Evolutionary conservation across 768 basidiomycete genomes (phyloP).

Genomic region (Mycena chlorophos): DNA sequence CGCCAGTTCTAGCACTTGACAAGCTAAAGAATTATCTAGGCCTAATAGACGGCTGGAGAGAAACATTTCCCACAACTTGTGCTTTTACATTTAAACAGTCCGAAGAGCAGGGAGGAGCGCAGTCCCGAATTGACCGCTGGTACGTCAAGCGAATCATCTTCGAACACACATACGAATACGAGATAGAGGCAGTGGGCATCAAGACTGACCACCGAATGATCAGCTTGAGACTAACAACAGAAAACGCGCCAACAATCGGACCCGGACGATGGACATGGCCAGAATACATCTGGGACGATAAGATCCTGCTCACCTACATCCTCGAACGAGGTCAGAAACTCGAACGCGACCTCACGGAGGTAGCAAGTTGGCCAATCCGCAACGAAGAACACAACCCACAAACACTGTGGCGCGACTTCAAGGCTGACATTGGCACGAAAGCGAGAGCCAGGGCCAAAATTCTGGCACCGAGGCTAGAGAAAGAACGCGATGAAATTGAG

Average conservation of each 20-base stretch:
- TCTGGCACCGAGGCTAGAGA: not conserved
- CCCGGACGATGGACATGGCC: conserved; percentile 35
- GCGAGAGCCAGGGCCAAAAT: not conserved
- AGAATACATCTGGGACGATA: conserved; percentile 21
- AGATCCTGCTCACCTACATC: not conserved
- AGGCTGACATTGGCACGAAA: not conserved
- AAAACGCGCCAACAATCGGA: conserved; percentile 28
- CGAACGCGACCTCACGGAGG: not conserved
- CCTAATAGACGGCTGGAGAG: conserved; percentile 36
- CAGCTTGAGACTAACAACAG: conserved; percentile 20
- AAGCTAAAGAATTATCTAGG: conserved; percentile 20
- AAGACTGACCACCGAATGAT: conserved; percentile 34
- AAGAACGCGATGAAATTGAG: not conserved
- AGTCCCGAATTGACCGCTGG: conserved; percentile 38
- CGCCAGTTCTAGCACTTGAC: conserved; percentile 17
- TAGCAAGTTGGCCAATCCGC: not conserved
- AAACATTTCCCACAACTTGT: conserved; percentile 19
- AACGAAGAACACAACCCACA: not conserved
- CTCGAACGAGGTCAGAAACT: not conserved
- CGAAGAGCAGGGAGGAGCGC: conserved; percentile 5
- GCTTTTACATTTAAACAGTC: conserved; percentile 31
- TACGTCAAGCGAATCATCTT: conserved; percentile 24
- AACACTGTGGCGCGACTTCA: not conserved
- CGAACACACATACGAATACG: conserved; percentile 24
- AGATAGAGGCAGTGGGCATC: conserved; percentile 21